Evolutionary conservation across 1,284 basidiomycete species (phyloP), one percentile per base, ranked within the genome.

Genomic region (Volvariella volvacea): DNA sequence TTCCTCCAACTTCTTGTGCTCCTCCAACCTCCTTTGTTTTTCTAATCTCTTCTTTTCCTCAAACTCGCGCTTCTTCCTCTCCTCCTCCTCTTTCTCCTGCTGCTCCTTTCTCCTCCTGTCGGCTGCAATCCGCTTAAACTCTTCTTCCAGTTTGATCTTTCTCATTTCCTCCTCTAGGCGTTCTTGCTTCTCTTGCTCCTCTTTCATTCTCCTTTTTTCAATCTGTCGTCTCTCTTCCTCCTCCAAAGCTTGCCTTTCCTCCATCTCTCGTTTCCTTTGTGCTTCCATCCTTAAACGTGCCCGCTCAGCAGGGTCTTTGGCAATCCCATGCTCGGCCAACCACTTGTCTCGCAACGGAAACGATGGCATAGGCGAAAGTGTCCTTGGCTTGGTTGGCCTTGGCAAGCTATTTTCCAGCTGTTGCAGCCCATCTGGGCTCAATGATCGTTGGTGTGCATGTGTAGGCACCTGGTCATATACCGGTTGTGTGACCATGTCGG

Each of bases 211-310:
- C 52, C 64, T 73, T 10, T 67, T 58, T 7, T 65, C 67, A 0
- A 63, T 64, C 53, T 79, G 76, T 33, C 71, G 67, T 50, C 70
- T 65, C 10, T 60, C 68, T 50, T 85, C 82, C 51, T 76, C 74
- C 44, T 56, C 61, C 22, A 66, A 34, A 3, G 72, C 71, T 46
- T 70, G 62, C 39, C 63, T 57, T 46, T 80, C 77, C 48, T 81
- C 80, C 30, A 56, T 52, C 49, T 76, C 67, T 19, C 62, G 65
- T 46, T 67, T 66, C 28, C 56, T 58, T 44, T 71, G 65, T 22
- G 60, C 53, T 42, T 70, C 70, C 50, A 62, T 59, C 38, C 68
- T 58, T 40, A 64, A 62, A 15, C 59, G 63, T 19, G 69, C 66
- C 17, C 69, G 64, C 42, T 79, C 75, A 14, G 60, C 65, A 4